A percentile compares a stretch with the other conserved stretches of the same genome.
These are phyloP conservation scores for Xylaria sp. DNA, from an alignment of 2,329 filamentous ascomycete species.

Conservation along the genomic window DNA sequence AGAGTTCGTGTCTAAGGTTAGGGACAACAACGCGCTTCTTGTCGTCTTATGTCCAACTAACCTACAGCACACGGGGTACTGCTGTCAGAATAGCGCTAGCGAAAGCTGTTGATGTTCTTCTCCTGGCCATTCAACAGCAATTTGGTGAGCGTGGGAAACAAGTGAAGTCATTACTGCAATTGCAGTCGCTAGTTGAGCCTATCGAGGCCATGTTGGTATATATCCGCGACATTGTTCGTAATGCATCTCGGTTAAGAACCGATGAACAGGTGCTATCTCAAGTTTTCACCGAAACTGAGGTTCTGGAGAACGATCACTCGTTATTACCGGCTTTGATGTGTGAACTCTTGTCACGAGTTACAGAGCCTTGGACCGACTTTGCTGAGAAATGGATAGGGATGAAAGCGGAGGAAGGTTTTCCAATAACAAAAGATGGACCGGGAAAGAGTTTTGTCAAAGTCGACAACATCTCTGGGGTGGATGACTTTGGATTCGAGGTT, in stretches of 20 bases:
- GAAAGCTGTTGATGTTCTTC: constrained; percentile 60
- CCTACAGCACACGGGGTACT: constrained; percentile 58
- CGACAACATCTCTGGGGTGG: constrained; percentile 63
- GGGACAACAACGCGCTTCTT: constrained; percentile 61
- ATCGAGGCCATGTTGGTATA: constrained; percentile 62
- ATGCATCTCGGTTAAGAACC: constrained; percentile 56
- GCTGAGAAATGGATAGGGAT: constrained; percentile 82
- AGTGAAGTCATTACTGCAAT: constrained; percentile 62
- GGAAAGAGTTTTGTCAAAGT: constrained; percentile 71
- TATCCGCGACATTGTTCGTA: constrained; percentile 62
- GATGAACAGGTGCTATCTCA: constrained; percentile 72
- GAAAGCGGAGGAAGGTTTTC: constrained; percentile 65
- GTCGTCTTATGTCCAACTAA: constrained; percentile 58
- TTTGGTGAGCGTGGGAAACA: constrained; percentile 57
- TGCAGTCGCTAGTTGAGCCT: constrained; percentile 62
- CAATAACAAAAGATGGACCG: constrained; percentile 61
- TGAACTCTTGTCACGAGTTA: constrained; percentile 72
- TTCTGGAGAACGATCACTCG: constrained; percentile 71
- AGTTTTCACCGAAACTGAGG: constrained; percentile 70
- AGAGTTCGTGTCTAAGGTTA: constrained; percentile 60
- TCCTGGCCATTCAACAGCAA: constrained; percentile 62
- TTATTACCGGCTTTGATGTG: constrained; percentile 73
- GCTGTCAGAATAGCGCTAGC: constrained; percentile 64
- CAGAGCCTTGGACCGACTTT: constrained; percentile 73
- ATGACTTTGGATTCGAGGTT: constrained; percentile 69